Percentiles rank a stretch among this genome's conserved stretches.
phyloP scores from a whole-genome alignment of 805 yeast genomes.

The Yarrowia hollandica region DNA sequence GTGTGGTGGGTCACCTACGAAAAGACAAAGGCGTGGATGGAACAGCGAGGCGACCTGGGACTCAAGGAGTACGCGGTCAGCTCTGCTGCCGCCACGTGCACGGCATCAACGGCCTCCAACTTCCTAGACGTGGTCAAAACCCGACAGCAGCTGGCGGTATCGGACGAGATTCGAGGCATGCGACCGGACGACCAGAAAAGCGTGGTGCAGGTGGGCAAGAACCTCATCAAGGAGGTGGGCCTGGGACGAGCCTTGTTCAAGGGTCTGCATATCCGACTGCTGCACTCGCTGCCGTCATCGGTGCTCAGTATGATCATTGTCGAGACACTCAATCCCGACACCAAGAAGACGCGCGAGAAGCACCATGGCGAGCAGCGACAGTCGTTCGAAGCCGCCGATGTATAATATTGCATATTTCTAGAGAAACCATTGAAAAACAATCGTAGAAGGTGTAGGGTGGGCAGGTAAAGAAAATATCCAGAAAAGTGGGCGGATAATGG shows the following conservation, averaged over 20 bases:
- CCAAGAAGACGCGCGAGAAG: constrained; percentile 9
- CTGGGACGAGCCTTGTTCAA: constrained; percentile 41
- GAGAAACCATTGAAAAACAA: too few species aligned
- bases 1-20: constrained; percentile 38
- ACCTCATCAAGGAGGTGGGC: constrained; percentile 44
- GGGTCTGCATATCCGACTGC: constrained; percentile 44
- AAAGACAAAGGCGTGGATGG: constrained; percentile 26
- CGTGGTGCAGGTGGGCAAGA: constrained; percentile 40
- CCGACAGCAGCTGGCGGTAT: constrained; percentile 47
- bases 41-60: constrained; percentile 30
- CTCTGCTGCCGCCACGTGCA: constrained; percentile 43
- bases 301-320: constrained; percentile 47
- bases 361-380: constrained; percentile 11
- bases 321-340: constrained; percentile 45
- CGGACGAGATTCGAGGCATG: constrained; percentile 43
- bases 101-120: constrained; percentile 44
- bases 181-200: constrained; percentile 45
- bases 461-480: too few species aligned
- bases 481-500: too few species aligned
- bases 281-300: constrained; percentile 45
- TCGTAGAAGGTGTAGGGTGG: too few species aligned
- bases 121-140: constrained; percentile 47
- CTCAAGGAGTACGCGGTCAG: constrained; percentile 39
- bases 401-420: constrained; percentile 10
- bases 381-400: constrained; percentile 17